Percentiles rank a stretch among this genome's conserved stretches.
Evolutionary conservation across 306 rosid genomes (phyloP).

Genomic region (Pachyrhizus erosus): DNA sequence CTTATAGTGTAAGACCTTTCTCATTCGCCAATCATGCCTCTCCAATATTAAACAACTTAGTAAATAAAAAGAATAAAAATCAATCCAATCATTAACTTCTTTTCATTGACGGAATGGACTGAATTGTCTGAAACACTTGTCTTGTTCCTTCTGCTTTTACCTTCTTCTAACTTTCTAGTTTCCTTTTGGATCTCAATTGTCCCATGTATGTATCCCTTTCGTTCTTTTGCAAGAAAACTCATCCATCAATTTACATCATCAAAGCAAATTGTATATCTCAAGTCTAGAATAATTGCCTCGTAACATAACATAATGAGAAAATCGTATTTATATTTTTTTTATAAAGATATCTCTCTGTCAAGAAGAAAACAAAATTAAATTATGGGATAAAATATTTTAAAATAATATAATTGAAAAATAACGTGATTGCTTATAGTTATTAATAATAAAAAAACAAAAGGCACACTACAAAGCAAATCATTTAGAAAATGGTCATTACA

Average conservation of each 20-base stretch:
- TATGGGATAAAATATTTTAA: no score
- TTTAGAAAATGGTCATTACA: neutral
- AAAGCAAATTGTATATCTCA: neutral
- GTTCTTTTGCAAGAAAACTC: neutral
- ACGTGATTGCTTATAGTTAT: no score
- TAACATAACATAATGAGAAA: neutral
- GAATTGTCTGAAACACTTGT: neutral
- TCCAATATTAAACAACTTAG: neutral
- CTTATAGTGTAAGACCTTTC: neutral
- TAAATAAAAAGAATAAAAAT: neutral
- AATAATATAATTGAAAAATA: no score
- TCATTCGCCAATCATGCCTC: neutral
- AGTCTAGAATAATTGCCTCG: neutral
- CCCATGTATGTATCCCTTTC: neutral
- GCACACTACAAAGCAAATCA: no score
- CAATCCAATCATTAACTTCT: conserved; percentile 9
- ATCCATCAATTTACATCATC: conserved; percentile 6
- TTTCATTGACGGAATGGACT: neutral
- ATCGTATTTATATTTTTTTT: neutral
- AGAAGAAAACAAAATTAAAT: no score
- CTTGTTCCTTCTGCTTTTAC: neutral
- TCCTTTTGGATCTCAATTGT: neutral
- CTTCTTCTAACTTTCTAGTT: neutral
- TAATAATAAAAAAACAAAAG: no score
- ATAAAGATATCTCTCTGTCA: neutral